Conservation (phyloP, 2,329 filamentous ascomycete species). For the Sclerotinia glacialis region DNA sequence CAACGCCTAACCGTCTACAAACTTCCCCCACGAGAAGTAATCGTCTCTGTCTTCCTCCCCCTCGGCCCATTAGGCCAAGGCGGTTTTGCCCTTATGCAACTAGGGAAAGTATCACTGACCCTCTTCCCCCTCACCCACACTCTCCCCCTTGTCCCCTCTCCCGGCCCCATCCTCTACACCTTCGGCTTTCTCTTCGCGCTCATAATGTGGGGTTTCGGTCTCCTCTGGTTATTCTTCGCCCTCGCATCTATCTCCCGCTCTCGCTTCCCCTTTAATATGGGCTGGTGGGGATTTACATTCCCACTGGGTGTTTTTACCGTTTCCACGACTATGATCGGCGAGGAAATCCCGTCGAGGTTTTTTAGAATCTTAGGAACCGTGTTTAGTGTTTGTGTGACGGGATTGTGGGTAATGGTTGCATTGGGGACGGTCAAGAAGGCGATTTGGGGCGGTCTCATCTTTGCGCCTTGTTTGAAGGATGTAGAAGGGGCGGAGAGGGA, state of each 20-base stretch:
- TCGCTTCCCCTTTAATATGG: slow-evolving; percentile 59
- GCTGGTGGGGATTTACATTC: slow-evolving; percentile 62
- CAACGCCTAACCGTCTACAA: slow-evolving; percentile 65
- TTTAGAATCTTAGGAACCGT: slow-evolving; percentile 57
- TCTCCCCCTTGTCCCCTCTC: slow-evolving; percentile 33
- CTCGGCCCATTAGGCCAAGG: slow-evolving; percentile 66
- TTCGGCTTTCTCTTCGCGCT: slow-evolving; percentile 53
- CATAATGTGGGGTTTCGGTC: slow-evolving; percentile 56
- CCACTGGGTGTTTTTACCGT: slow-evolving; percentile 56
- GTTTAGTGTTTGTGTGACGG: slow-evolving; percentile 46
- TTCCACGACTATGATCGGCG: slow-evolving; percentile 47
- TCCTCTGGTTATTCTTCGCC: slow-evolving; percentile 56
- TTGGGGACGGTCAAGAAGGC: slow-evolving; percentile 49
- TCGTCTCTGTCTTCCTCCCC: slow-evolving; percentile 66
- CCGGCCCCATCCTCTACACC: slow-evolving; percentile 57
- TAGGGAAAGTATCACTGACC: slow-evolving; percentile 47
- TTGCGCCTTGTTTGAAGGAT: slow-evolving; percentile 52
- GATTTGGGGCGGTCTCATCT: slow-evolving; percentile 50
- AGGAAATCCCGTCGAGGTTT: slow-evolving; percentile 53
- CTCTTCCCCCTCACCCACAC: slow-evolving; percentile 43
- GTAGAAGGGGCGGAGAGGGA: slow-evolving; percentile 24
- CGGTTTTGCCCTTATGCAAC: slow-evolving; percentile 50
- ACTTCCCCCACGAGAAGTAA: slow-evolving; percentile 62
- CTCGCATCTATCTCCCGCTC: slow-evolving; percentile 47
- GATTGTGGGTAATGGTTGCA: slow-evolving; percentile 56